Percentiles rank a stretch among this genome's conserved stretches.
Evolutionary conservation across 1,139 yeast species (phyloP).

Genomic region (Spencermartinsiella ligniputridi): DNA sequence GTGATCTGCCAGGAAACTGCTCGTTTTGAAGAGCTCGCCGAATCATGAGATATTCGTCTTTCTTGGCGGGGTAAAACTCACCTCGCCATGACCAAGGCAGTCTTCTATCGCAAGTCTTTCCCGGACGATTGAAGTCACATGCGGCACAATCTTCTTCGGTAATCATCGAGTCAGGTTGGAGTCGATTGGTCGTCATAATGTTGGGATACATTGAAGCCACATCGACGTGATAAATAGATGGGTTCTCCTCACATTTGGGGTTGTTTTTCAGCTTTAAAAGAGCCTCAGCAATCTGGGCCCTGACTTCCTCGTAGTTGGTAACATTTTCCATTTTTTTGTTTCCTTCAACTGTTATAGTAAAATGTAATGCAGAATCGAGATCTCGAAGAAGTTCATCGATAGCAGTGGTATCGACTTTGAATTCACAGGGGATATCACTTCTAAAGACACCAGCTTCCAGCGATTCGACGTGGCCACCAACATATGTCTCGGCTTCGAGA

Average conservation of each 20-base stretch:
- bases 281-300: constrained; percentile 50
- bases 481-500: constrained; percentile 93
- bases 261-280: constrained; percentile 54
- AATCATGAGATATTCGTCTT: constrained; percentile 88
- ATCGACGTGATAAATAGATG: constrained; percentile 94
- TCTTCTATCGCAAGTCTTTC: constrained; percentile 85
- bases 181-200: constrained; percentile 94
- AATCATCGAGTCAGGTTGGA: constrained; percentile 98
- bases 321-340: constrained; percentile 68
- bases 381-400: constrained; percentile 74
- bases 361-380: constrained; percentile 69
- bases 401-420: constrained; percentile 75
- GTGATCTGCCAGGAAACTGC: constrained; percentile 50
- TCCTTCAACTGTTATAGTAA: constrained; percentile 82
- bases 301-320: constrained; percentile 71
- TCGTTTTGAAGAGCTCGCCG: constrained; percentile 80
- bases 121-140: constrained; percentile 95
- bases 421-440: constrained; percentile 74
- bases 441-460: constrained; percentile 97
- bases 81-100: constrained; percentile 99
- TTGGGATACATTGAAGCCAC: constrained; percentile 99
- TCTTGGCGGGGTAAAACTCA: constrained; percentile 85
- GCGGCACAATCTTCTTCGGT: constrained; percentile 94
- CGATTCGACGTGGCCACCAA: constrained; percentile 98
- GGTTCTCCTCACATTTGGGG: constrained; percentile 69